Conservation (phyloP, 306 rosid species). For the Nissolia schottii region DNA sequence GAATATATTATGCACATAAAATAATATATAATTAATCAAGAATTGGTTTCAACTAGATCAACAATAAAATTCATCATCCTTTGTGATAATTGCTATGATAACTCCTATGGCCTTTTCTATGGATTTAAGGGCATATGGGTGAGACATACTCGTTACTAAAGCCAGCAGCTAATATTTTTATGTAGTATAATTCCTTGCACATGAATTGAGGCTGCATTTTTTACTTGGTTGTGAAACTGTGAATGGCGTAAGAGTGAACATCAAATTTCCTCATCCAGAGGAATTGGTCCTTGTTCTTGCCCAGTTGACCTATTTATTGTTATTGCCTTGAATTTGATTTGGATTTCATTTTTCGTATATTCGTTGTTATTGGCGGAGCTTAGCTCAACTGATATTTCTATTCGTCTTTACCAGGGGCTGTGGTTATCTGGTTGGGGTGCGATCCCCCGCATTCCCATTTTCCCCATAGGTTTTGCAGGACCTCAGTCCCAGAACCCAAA, state of each 20-base stretch:
- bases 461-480: background rate
- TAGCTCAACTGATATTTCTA: background rate
- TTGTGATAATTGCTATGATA: background rate
- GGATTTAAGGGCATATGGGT: background rate
- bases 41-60: slow-evolving; percentile 5
- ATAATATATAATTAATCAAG: slow-evolving; percentile 4
- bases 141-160: background rate
- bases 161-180: background rate
- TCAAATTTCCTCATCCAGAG: background rate
- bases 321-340: background rate
- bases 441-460: background rate
- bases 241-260: background rate
- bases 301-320: slow-evolving; percentile 11
- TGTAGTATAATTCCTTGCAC: background rate
- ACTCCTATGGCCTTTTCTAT: background rate
- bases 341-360: background rate
- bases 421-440: background rate
- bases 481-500: background rate
- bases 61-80: background rate
- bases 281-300: background rate
- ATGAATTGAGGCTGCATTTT: slow-evolving; percentile 13
- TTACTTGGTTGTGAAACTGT: background rate
- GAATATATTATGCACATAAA: background rate
- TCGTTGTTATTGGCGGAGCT: background rate
- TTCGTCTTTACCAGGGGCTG: background rate